Percentiles rank a stretch among this genome's conserved stretches.
These are phyloP conservation scores for Furcasterigmium sp. DNA, from an alignment of 2,329 filamentous ascomycete genomes.

Conservation along the genomic window DNA sequence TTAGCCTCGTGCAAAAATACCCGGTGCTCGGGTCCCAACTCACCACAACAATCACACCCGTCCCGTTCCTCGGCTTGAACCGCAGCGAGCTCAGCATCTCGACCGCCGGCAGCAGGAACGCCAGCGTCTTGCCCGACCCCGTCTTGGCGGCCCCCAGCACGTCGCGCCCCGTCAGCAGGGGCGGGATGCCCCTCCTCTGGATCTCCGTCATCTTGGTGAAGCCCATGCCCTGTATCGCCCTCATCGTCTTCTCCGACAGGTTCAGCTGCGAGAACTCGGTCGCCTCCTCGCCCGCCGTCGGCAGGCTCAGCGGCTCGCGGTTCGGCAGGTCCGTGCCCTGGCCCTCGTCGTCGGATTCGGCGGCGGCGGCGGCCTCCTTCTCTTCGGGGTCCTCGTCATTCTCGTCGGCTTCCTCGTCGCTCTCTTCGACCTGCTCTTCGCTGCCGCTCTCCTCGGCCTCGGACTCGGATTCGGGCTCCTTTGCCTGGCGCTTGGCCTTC, in stretches of 20 bases:
- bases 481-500: constrained; percentile 33
- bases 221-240: constrained; percentile 84
- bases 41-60: constrained; percentile 78
- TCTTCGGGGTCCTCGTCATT: constrained; percentile 20
- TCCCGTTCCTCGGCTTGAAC: constrained; percentile 93
- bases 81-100: constrained; percentile 87
- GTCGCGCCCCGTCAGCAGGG: constrained; percentile 82
- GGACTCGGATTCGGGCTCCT: constrained; percentile 17
- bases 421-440: constrained; percentile 22
- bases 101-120: constrained; percentile 89
- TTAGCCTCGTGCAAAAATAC: background rate
- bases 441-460: constrained; percentile 8
- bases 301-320: constrained; percentile 40
- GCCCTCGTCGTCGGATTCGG: constrained; percentile 22
- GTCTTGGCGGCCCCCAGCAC: constrained; percentile 95
- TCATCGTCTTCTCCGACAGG: constrained; percentile 82
- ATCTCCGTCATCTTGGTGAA: constrained; percentile 97
- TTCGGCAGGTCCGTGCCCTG: constrained; percentile 26
- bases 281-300: constrained; percentile 54
- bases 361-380: constrained; percentile 17
- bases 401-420: constrained; percentile 16
- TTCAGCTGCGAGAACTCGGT: constrained; percentile 76
- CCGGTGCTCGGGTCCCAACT: background rate
- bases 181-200: constrained; percentile 81
- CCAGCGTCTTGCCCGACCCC: constrained; percentile 89